Conservation (phyloP, 2,329 filamentous ascomycete species). For the Aspergillus carbonarius region DNA sequence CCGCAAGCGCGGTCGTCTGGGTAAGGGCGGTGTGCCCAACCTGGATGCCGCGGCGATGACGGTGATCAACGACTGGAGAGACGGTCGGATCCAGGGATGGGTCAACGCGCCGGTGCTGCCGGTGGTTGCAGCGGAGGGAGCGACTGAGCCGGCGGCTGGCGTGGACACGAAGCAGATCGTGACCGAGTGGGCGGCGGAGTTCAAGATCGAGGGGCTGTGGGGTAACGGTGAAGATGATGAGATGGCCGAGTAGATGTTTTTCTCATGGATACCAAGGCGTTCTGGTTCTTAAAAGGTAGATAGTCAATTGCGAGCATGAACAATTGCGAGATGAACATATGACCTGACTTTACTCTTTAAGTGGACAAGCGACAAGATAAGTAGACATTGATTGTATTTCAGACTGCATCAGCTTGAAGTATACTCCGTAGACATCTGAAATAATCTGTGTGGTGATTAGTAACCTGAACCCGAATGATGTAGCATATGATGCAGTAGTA, state of each 20-base stretch:
- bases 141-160: slow-evolving; percentile 35
- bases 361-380: background rate
- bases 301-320: background rate
- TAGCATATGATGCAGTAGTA: too few relatives aligned
- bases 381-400: background rate
- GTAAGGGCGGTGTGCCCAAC: slow-evolving; percentile 88
- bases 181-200: slow-evolving; percentile 89
- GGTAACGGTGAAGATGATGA: slow-evolving; percentile 59
- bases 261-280: slow-evolving; percentile 17
- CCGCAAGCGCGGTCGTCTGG: slow-evolving; percentile 83
- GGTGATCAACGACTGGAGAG: slow-evolving; percentile 94
- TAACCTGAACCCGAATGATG: too few relatives aligned
- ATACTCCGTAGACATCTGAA: too few relatives aligned
- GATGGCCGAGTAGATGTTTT: slow-evolving; percentile 39
- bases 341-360: too few relatives aligned
- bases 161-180: slow-evolving; percentile 83
- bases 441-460: too few relatives aligned
- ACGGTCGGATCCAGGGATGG: slow-evolving; percentile 93
- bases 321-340: background rate
- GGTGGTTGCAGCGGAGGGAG: slow-evolving; percentile 48
- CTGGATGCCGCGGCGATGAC: slow-evolving; percentile 83
- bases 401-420: too few relatives aligned
- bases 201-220: slow-evolving; percentile 91
- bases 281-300: slow-evolving; percentile 10
- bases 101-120: slow-evolving; percentile 70